These are phyloP conservation scores for Lachnellula cervina DNA, from an alignment of 2,329 filamentous ascomycete genomes.

Conservation along the genomic window DNA sequence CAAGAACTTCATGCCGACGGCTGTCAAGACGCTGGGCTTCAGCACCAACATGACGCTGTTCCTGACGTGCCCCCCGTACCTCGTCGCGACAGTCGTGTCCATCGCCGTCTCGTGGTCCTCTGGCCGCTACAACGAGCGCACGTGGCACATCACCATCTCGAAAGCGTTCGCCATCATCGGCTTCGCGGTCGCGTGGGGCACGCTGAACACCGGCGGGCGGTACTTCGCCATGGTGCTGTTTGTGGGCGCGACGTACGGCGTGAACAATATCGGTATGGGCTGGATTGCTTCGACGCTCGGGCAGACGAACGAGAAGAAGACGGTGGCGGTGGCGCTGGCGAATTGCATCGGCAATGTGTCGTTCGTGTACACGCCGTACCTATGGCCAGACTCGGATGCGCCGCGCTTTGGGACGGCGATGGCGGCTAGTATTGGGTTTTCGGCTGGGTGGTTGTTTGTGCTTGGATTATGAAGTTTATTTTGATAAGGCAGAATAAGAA, in stretches of 20 bases:
- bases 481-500: conserved; percentile 35
- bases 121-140: conserved; percentile 14
- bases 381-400: conserved; percentile 33
- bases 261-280: conserved; percentile 14
- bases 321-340: conserved; percentile 33
- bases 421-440: conserved; percentile 34
- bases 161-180: conserved; percentile 13
- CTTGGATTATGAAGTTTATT: conserved; percentile 36
- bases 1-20: conserved; percentile 30
- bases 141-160: conserved; percentile 15
- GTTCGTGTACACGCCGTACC: conserved; percentile 37
- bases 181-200: conserved; percentile 9
- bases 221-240: conserved; percentile 18
- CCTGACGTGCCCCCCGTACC: conserved; percentile 16
- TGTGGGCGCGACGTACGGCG: conserved; percentile 13
- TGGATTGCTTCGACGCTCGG: conserved; percentile 29
- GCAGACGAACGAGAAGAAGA: conserved; percentile 37
- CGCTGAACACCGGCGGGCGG: conserved; percentile 7
- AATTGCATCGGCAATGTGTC: conserved; percentile 34
- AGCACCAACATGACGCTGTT: conserved; percentile 14
- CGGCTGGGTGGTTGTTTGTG: conserved; percentile 33
- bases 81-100: conserved; percentile 5
- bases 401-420: conserved; percentile 5
- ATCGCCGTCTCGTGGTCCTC: conserved; percentile 8
- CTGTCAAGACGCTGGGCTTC: conserved; percentile 29